Evolutionary conservation across 1,284 basidiomycete genomes (phyloP).

Genomic region (Kalmanozyma brasiliensis): DNA sequence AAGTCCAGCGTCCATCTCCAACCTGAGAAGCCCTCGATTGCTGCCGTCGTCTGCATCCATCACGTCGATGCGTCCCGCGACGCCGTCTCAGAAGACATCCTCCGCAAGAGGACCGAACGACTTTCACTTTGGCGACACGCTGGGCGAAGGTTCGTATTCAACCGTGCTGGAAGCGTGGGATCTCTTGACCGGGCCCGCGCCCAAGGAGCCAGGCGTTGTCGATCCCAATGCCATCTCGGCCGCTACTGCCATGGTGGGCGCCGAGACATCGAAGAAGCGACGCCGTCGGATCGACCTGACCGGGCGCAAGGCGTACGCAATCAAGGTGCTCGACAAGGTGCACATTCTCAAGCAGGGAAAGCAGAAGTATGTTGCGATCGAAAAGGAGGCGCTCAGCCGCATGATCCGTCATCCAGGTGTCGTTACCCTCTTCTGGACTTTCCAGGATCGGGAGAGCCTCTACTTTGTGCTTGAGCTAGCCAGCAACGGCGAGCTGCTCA

Average conservation of each 20-base stretch:
- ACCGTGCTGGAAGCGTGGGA: slow-evolving; percentile 67
- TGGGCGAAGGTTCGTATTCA: slow-evolving; percentile 67
- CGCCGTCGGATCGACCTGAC: slow-evolving; percentile 29
- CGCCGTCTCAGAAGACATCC: slow-evolving; percentile 18
- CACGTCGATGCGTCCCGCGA: slow-evolving; percentile 16
- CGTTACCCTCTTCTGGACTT: slow-evolving; percentile 65
- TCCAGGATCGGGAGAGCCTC: slow-evolving; percentile 64
- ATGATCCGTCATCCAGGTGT: slow-evolving; percentile 62
- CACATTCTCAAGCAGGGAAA: slow-evolving; percentile 68
- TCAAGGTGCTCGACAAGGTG: slow-evolving; percentile 67
- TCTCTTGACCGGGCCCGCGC: slow-evolving; percentile 37
- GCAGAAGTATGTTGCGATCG: slow-evolving; percentile 66
- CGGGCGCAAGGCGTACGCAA: slow-evolving; percentile 57
- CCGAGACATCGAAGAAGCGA: slow-evolving; percentile 22
- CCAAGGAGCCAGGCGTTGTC: slow-evolving; percentile 34
- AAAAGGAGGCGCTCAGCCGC: slow-evolving; percentile 66
- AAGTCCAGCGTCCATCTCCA: slow-evolving; percentile 35
- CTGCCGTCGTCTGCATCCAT: slow-evolving; percentile 15
- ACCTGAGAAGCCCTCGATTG: slow-evolving; percentile 34
- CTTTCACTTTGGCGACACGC: slow-evolving; percentile 65
- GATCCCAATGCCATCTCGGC: slow-evolving; percentile 44
- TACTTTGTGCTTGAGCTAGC: slow-evolving; percentile 67
- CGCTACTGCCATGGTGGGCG: slow-evolving; percentile 49
- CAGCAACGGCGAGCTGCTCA: slow-evolving; percentile 64
- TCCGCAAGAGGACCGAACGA: slow-evolving; percentile 55